Base-by-base conservation (phyloP, 148 eudicot species). In the Drosera capensis region DNA sequence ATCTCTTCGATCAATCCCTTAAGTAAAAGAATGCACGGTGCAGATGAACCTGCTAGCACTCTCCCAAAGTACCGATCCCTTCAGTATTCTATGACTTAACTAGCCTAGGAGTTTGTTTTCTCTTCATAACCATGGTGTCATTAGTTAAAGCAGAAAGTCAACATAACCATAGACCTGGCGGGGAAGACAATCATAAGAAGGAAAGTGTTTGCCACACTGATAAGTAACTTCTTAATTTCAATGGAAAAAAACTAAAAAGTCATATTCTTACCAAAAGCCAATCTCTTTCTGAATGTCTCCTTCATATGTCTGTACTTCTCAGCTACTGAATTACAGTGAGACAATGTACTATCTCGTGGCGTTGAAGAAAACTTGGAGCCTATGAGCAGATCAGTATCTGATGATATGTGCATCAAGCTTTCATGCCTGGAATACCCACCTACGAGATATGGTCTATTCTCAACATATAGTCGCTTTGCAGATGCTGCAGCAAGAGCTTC, bases 261-360 rank as follows among this genome's bases (percentile, higher is more conserved):
- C 14, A 19, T 16, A 45, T 50, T 45, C 71, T 78, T 71, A 90
- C 99, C 95, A 68, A 85, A 84, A 61, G 99, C 80, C 40, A 90
- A 65, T 58, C 99, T 70, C 68, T 74, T 85, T 60, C 68, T 60
- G 38, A 74, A 65, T 37, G 94, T 85, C 43, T 66, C 74, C 54
- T 74, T 81, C 99, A 90, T 90, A 71, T 71, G 63, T 43, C 57
- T 74, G 54, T 80, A 90, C 64, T 90, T 90, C 55, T 85, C 99
- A 55, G 86, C 77, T 78, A 90, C 68, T 0, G 88, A 90, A 58
- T 80, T 69, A 66, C 59, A 62, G 20, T 64, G 62, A 11, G 60
- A 55, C 12, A 46, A 44, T 48, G 46, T 63, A 31, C 67, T 31
- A 41, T 72, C 77, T 48, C 42, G 68, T 59, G 55, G 63, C 24